Base-by-base conservation (phyloP, 2,329 filamentous ascomycete genomes). In the Aschersonia sp. region DNA sequence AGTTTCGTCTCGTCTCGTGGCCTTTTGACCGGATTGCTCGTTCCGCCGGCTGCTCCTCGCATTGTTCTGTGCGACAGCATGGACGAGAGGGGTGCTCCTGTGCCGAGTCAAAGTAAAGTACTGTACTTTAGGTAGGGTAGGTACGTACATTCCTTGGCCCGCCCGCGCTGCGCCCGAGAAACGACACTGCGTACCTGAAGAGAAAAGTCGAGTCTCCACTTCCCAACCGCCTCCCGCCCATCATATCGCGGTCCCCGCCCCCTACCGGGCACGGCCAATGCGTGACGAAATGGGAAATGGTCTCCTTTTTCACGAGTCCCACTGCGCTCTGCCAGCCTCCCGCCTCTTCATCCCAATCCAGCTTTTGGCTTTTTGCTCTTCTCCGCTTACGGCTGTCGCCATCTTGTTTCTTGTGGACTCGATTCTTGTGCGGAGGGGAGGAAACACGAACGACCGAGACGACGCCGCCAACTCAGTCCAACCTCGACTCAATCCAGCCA, bases 211-310 rank as follows among this genome's bases (percentile, higher is more conserved):
- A 9, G 30, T 11, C 22, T 32, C 44, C 44, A 22, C 39, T 43
- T 11, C 44, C 41, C 47, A 46, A 41, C 41, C 32, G 40, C 47
- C 40, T 42, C 40, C 40, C 40, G 40, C 12, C 44, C 41, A 35
- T 49, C 40, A 41, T 44, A 41, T 46, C 30, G 44, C 32, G 42
- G 40, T 14, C 37, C 43, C 8, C 8, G 32, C 32, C 12, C 32
- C 32, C 32, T 12, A 37, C 44, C 44, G 14, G n/a, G 30, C 35
- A 37, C 37, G 32, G 32, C 32, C 8, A 37, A 12, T 2, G 32
- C 32, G 12, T 8, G 32, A 37, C 32, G 32, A 8, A 37, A 37
- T 12, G 32, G 32, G 32, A 8, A 37, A 37, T 9, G 32, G 32
- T 8, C 32, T 12, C 12, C 32, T 12, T 37, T 37, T 37, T 37